These are phyloP conservation scores for Pyrus pyrifolia DNA, from an alignment of 306 rosid genomes.

Conservation along the genomic window DNA sequence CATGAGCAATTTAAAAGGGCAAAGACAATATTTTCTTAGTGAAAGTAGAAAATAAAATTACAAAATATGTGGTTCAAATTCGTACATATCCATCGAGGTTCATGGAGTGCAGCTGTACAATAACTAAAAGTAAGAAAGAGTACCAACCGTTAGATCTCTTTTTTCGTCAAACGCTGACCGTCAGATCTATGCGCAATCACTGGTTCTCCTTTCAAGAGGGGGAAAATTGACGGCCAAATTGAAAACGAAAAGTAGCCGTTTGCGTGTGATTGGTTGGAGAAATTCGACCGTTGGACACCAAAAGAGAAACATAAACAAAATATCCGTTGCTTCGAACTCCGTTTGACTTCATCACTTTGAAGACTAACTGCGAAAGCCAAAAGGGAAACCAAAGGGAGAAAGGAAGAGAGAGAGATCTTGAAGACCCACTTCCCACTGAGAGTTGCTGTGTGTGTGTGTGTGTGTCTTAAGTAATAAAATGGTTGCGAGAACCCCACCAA, in stretches of 20 bases:
- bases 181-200: background rate
- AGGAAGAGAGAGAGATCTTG: conserved; percentile 12
- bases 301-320: background rate
- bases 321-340: conserved; percentile 25
- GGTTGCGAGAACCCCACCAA: conserved; percentile 96
- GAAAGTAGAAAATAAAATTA: no score
- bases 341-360: conserved; percentile 40
- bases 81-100: background rate
- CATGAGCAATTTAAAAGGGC: no score
- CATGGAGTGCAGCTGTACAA: background rate
- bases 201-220: background rate
- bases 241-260: conserved; percentile 60
- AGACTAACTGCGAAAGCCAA: conserved; percentile 32
- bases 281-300: conserved; percentile 76
- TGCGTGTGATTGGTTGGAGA: conserved; percentile 22
- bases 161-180: background rate
- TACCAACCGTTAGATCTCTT: conserved; percentile 8
- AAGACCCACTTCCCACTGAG: conserved; percentile 33
- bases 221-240: background rate
- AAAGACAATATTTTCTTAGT: background rate
- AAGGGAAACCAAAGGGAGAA: background rate
- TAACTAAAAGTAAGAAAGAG: background rate
- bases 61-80: background rate
- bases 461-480: conserved; percentile 22
- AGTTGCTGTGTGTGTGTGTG: background rate